Evolutionary conservation across 2,329 filamentous ascomycete species (phyloP).

Genomic region (Capronia americana): DNA sequence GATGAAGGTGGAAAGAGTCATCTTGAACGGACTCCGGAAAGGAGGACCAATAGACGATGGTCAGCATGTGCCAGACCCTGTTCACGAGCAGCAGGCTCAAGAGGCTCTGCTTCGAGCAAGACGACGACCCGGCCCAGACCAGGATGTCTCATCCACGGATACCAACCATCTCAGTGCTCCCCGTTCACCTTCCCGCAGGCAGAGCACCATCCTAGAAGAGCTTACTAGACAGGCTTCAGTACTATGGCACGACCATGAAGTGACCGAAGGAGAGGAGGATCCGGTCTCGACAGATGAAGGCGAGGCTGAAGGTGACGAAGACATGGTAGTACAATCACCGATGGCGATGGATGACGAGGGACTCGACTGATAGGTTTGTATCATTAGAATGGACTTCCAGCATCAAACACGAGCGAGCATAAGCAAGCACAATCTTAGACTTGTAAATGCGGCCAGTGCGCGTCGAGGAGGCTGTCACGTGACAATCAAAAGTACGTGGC

Average conservation of each 20-base stretch:
- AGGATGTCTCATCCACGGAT: constrained; percentile 26
- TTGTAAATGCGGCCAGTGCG: background rate
- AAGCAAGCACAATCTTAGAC: constrained; percentile 1
- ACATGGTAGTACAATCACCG: background rate
- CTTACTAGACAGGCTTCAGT: constrained; percentile 55
- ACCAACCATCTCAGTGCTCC: constrained; percentile 7
- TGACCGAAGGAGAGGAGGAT: constrained; percentile 51
- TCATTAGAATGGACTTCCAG: constrained; percentile 14
- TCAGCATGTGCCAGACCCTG: constrained; percentile 35
- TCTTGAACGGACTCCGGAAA: constrained; percentile 61
- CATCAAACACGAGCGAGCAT: constrained; percentile 6
- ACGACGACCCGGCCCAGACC: constrained; percentile 23
- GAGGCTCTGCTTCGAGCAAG: constrained; percentile 31
- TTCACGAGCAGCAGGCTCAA: constrained; percentile 30
- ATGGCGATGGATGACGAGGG: constrained; percentile 14
- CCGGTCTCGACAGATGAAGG: constrained; percentile 54
- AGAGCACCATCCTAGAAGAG: constrained; percentile 50
- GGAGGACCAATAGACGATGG: constrained; percentile 42
- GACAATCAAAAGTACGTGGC: constrained; percentile 38
- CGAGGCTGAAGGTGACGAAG: constrained; percentile 49
- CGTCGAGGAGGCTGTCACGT: constrained; percentile 28
- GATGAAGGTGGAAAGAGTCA: constrained; percentile 77
- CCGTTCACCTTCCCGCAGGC: constrained; percentile 27
- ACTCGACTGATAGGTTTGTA: background rate
- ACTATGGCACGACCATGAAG: constrained; percentile 54